phyloP scores from a whole-genome alignment of 352 stramenopile species.

The Globisporangium alternatum region DNA sequence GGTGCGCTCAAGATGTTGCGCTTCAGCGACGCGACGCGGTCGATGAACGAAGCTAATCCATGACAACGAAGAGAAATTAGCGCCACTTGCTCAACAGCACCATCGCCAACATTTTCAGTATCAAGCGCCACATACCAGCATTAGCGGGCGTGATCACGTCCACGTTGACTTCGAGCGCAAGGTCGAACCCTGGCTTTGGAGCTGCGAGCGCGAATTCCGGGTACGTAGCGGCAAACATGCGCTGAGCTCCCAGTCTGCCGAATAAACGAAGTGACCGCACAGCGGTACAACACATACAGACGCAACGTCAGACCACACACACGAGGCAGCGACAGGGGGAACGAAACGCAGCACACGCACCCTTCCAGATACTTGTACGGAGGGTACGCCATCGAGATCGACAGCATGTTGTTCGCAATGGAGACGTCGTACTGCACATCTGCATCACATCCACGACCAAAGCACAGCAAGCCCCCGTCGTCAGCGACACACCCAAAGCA shows the following conservation, averaged over 20 bases:
- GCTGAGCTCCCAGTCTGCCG: slow-evolving; percentile 52
- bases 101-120: not conserved
- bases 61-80: not conserved
- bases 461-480: not conserved
- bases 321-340: not conserved
- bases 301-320: not conserved
- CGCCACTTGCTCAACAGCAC: too few relatives aligned
- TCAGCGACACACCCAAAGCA: slow-evolving; percentile 1
- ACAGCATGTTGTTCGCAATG: slow-evolving; percentile 62
- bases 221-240: slow-evolving; percentile 76
- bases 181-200: slow-evolving; percentile 74
- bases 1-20: slow-evolving; percentile 75
- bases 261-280: not conserved
- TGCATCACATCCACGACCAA: slow-evolving; percentile 16
- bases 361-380: slow-evolving; percentile 68
- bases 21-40: slow-evolving; percentile 75
- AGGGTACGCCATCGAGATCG: slow-evolving; percentile 75
- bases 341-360: slow-evolving; percentile 21
- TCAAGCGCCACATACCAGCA: slow-evolving; percentile 34
- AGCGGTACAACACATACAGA: not conserved
- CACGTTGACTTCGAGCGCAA: slow-evolving; percentile 75
- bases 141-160: slow-evolving; percentile 71
- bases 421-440: slow-evolving; percentile 85
- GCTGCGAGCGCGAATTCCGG: slow-evolving; percentile 66
- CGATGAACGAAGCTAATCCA: slow-evolving; percentile 62